These are phyloP conservation scores for Triticum aestivum DNA, from an alignment of 176 grass and related monocot species.

Conservation along the genomic window DNA sequence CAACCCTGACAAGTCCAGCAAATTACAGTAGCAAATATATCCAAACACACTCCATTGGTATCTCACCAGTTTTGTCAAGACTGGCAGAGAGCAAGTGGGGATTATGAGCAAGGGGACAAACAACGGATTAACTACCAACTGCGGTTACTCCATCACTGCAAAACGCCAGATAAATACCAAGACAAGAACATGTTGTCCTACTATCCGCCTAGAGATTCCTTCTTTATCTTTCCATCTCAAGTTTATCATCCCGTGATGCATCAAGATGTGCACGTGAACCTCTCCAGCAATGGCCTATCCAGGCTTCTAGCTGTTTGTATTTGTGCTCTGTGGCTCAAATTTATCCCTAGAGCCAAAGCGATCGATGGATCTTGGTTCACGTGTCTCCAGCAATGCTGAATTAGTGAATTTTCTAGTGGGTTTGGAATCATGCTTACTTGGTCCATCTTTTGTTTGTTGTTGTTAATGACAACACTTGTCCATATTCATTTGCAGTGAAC, in stretches of 20 bases:
- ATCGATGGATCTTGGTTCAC: not conserved
- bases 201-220: not conserved
- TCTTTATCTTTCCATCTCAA: not conserved
- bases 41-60: not conserved
- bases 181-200: constrained; percentile 26
- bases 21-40: not conserved
- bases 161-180: not conserved
- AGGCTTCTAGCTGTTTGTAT: not conserved
- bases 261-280: constrained; percentile 29
- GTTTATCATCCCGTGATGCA: constrained; percentile 26
- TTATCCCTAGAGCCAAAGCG: not conserved
- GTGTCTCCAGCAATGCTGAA: not conserved
- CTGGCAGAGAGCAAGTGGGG: not conserved
- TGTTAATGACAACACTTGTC: not conserved
- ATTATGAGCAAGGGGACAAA: constrained; percentile 4
- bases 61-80: not conserved
- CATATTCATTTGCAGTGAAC: not conserved
- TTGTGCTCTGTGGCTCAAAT: not conserved
- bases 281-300: constrained; percentile 16
- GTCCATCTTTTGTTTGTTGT: not conserved
- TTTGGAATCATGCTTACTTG: not conserved
- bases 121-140: not conserved
- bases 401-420: not conserved
- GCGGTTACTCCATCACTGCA: not conserved
- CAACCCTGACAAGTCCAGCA: not conserved